Evolutionary conservation across 495 filamentous ascomycete species (phyloP).

Genomic region (Bryoglossum gracile): DNA sequence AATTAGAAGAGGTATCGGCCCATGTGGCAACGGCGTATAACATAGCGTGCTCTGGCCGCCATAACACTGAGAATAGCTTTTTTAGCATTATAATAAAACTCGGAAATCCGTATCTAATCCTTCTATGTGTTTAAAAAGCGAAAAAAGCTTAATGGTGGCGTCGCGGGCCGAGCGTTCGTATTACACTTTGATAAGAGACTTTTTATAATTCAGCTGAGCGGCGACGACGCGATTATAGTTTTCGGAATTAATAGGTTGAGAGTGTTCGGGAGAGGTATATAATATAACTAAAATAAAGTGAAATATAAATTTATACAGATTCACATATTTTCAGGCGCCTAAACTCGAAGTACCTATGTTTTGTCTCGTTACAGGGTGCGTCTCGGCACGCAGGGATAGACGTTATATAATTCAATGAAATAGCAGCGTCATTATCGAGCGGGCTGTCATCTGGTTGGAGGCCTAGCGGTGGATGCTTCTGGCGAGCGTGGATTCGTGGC

Average conservation of each 20-base stretch:
- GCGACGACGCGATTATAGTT: no score
- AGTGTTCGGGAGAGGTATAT: constrained; percentile 7
- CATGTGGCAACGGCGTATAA: no score
- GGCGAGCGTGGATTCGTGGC: no score
- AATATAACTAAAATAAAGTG: constrained; percentile 4
- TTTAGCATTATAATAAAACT: not conserved
- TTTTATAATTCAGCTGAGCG: constrained; percentile 9
- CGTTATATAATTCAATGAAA: no score
- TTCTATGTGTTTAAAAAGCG: no score
- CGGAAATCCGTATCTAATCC: not conserved
- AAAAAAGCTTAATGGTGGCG: constrained; percentile 7
- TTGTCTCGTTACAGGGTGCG: constrained; percentile 25
- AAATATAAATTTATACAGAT: constrained; percentile 8
- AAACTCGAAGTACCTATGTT: constrained; percentile 11
- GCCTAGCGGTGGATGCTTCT: no score
- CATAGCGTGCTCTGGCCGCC: not conserved
- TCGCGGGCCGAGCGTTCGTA: constrained; percentile 6
- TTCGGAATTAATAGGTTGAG: no score
- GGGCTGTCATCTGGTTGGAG: no score
- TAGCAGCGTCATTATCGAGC: no score
- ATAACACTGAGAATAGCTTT: not conserved
- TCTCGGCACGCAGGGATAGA: no score
- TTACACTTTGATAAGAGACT: constrained; percentile 7
- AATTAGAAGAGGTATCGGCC: not conserved
- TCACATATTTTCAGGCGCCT: constrained; percentile 14